Evolutionary conservation across 208 protist species (phyloP), one percentile per base, ranked within the genome.

Genomic region (Tritrichomonas foetus): DNA sequence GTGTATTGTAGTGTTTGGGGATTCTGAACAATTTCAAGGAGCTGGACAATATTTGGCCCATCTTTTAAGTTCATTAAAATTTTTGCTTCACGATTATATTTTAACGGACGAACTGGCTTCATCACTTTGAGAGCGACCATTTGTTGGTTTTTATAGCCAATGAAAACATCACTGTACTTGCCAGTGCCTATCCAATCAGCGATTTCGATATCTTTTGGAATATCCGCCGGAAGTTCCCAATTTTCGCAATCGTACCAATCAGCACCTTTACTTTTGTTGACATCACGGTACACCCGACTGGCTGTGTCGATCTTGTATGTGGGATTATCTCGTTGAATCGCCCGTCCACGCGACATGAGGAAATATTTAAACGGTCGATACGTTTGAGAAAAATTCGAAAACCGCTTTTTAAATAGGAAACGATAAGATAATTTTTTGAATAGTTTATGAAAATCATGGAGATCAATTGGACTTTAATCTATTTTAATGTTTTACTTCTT

Each of bases 41-140:
- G 30, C 14, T 66, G 8, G 47, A 93, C 36, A 66, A 93, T 93
- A 47, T 66, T 93, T 93, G 82, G 41, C 22, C 82, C 82, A 49
- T 50, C 82, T 33, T 66, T 93, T 14, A 93, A 44, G n/a, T 93
- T 93, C 5, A n/a, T 14, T 9, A 93, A 44, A 49, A 93, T 93
- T 93, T 93, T 93, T 64, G 55, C 55, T 93, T 93, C 82, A 93
- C 47, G 47, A 49, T 69, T 64, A 39, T 69, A 69, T 93, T 93
- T 93, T 39, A 47, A 9, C 5, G 22, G 9, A n/a, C 55, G 49
- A 66, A 93, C 55, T 39, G 47, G 82, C 8, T 47, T 33, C 50
- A 93, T 44, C 25, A 93, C 55, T 93, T 93, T 93, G 0, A 93
- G 2, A 11, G 53, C 49, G 9, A 57, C 49, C n/a, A n/a, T 53